These are phyloP conservation scores for Thuidium tamariscinum DNA, from an alignment of 225 moss, liverwort and hornwort genomes.

Conservation along the genomic window DNA sequence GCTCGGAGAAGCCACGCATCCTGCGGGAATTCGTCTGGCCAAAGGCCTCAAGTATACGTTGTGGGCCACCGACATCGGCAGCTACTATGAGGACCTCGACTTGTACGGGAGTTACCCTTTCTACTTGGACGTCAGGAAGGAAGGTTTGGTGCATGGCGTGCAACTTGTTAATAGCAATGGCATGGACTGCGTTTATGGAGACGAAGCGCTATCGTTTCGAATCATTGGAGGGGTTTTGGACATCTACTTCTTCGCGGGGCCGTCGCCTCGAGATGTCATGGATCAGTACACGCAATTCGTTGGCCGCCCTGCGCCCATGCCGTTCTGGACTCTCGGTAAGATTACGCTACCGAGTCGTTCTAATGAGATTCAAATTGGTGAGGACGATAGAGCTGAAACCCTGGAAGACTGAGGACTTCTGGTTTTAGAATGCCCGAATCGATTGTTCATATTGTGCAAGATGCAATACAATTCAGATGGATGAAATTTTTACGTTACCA, in stretches of 20 bases:
- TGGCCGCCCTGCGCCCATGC: constrained; percentile 84
- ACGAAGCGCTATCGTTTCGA: constrained; percentile 38
- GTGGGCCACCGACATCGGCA: constrained; percentile 72
- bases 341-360: background rate
- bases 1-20: constrained; percentile 67
- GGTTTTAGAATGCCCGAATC: background rate
- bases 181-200: constrained; percentile 65
- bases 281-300: constrained; percentile 82
- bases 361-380: background rate
- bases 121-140: constrained; percentile 63
- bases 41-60: constrained; percentile 60
- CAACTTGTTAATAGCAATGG: constrained; percentile 93
- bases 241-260: constrained; percentile 74
- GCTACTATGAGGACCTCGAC: constrained; percentile 34
- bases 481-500: background rate
- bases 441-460: background rate
- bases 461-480: too few relatives aligned
- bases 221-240: constrained; percentile 71
- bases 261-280: constrained; percentile 51
- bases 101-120: constrained; percentile 78
- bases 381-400: background rate
- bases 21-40: constrained; percentile 47
- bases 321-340: constrained; percentile 86
- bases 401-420: background rate
- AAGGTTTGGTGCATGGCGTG: constrained; percentile 57